Base-by-base conservation (phyloP, 2,329 filamentous ascomycete species). In the Aspergillus amoenus region DNA sequence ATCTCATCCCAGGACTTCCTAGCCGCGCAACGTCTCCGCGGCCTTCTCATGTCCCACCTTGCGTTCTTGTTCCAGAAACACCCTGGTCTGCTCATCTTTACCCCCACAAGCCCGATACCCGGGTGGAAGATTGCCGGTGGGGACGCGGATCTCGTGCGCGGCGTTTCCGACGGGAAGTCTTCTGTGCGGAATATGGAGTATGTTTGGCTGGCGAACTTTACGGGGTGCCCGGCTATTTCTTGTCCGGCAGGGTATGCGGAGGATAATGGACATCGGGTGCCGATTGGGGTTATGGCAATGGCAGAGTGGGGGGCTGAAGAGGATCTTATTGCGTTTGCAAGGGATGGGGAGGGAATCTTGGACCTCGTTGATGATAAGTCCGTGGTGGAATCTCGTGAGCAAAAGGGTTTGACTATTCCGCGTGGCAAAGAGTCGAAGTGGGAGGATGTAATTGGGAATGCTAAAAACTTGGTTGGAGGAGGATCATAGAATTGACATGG, bases 161-260 rank as follows among this genome's bases (percentile, higher is more conserved):
- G 93, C 2, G 78, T 91, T 63, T 87, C 82, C 39, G 88, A 97
- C 71, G 87, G 82, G 0, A 91, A 94, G 70, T 79, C 77, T 59
- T 87, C 85, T 15, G 78, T 96, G n/a, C 79, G 83, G 24, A 90
- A 84, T 68, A 96, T 96, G 91, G 85, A 88, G 72, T 96, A 91
- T 74, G 86, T 90, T 15, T 96, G 89, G 83, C 75, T 96, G 37
- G 89, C 92, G 6, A 97, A 97, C 73, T 87, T 91, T 65, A 85
- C 82, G 0, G 93, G 93, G 0, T 87, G 87, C 48, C 93, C 93
- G 1, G 86, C 90, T 1, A 83, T 95, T 12, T 86, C 80, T 45
- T 86, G 85, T 37, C 91, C 93, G 0, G 86, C 90, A 11, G 92
- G 90, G 1, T 96, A 92, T 74, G 82, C 60, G 2, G 77, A 84